Base-by-base conservation (phyloP, 148 eudicot genomes). In the Fagopyrum homotropicum region DNA sequence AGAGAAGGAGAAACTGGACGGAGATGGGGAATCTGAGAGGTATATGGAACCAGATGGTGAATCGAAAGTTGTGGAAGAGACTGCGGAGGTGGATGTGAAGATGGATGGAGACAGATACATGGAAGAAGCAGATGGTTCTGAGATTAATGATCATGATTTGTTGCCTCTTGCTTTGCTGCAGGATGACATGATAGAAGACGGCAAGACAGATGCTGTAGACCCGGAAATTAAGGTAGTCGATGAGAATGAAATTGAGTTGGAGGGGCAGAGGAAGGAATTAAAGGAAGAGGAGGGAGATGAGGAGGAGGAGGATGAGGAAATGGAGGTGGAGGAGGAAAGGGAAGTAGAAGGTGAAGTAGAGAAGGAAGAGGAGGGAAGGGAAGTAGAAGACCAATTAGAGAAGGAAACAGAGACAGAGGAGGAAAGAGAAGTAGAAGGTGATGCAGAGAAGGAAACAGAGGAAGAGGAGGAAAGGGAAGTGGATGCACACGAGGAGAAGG, bases 401-500 rank as follows among this genome's bases (percentile, higher is more conserved):
- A 73, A 57, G 9, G 15, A 15, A 54, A 72, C 63, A 46, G 75
- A 57, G 8, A 43, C 43, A 61, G 82, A 77, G 11, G 82, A 81
- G 61, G 78, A 77, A 6, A 5, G 29, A 59, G 69, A 57, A 19
- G 82, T 56, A 51, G 88, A 71, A 72, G 80, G 69, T 12, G 78
- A 68, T 51, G 70, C 79, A 2, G 80, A 81, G 75, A 77, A 30
- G 35, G 77, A 75, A 10, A 35, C 45, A 19, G 54, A 83, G 64
- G 40, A 8, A 7, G 45, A 9, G 70, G 70, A 64, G 70, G 83
- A 75, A 19, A 45, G 49, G 40, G 81, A 80, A 75, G 69, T 72
- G 68, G 83, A 64, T 29, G 70, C 40, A 26, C 0, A 26, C 43
- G n/a, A 26, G 70, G 44, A 64, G 43, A 9, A 29, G 70, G 45